phyloP scores from a whole-genome alignment of 805 yeast genomes.

The Maudiozyma saulgeensis region DNA sequence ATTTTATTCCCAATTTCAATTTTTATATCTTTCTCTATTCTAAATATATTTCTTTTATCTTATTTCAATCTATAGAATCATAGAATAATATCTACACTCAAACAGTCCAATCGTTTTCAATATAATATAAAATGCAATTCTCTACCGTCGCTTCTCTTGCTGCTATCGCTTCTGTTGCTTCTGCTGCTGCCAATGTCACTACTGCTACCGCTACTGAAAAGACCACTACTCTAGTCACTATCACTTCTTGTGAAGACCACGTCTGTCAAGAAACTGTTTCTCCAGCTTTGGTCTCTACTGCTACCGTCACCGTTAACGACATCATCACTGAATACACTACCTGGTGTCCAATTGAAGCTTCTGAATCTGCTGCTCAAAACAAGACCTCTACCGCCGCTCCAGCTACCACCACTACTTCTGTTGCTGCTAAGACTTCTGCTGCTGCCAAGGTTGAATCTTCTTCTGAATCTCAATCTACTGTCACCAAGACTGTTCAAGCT shows the following conservation, averaged over 20 bases:
- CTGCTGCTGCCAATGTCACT: slow-evolving; percentile 23
- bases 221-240: slow-evolving; percentile 29
- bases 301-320: slow-evolving; percentile 26
- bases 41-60: not conserved
- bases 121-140: slow-evolving; percentile 30
- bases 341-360: slow-evolving; percentile 29
- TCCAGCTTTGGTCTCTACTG: slow-evolving; percentile 29
- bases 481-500: slow-evolving; percentile 13
- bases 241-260: slow-evolving; percentile 29
- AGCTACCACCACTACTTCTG: slow-evolving; percentile 18
- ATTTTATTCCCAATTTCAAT: not conserved
- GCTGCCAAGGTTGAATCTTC: slow-evolving; percentile 19
- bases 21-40: too few species aligned
- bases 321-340: slow-evolving; percentile 23
- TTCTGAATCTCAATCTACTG: slow-evolving; percentile 15
- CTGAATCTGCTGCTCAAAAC: not conserved
- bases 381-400: slow-evolving; percentile 22
- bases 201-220: slow-evolving; percentile 15
- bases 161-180: slow-evolving; percentile 28
- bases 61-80: not conserved
- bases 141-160: slow-evolving; percentile 32
- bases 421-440: not conserved
- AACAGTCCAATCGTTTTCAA: slow-evolving; percentile 2
- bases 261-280: slow-evolving; percentile 27
- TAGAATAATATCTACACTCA: not conserved